Base-by-base conservation (phyloP, 2,329 filamentous ascomycete species). In the Graphilbum sp. region DNA sequence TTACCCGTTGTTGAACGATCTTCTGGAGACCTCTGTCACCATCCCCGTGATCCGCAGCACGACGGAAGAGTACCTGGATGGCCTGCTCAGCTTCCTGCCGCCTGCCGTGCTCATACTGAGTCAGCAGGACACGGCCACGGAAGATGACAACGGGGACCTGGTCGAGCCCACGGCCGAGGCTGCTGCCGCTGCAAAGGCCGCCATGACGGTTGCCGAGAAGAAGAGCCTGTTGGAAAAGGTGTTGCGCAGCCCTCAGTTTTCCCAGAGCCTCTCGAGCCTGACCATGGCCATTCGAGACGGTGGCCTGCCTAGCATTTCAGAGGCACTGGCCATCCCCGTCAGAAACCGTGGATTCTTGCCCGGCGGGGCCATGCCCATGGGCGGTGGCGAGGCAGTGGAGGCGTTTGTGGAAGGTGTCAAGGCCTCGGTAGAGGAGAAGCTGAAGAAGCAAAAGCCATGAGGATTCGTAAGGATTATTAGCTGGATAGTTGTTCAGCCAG, bases 341-440 rank as follows among this genome's bases (percentile, higher is more conserved):
- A 71, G 79, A 51, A 85, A 94, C 53, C 80, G 80, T n/a, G 88
- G 88, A 4, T 80, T 82, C 45, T 69, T 93, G 51, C 69, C 69
- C 44, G 76, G 81, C 39, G 79, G 83, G 6, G 73, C 36, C 77
- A 45, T 95, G 63, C 87, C 88, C 2, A 59, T 95, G 34, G 88
- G 87, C 32, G 87, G 87, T 37, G 83, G 81, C 6, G 79, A 90
- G 49, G 88, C 88, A 12, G 77, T 98, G 2, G 79, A 92, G 61
- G 83, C 82, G 4, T 98, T 98, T 58, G 69, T 98, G 18, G 74
- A 92, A 40, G 90, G 88, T 3, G 77, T 95, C 35, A 90, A 81
- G 67, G 79, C 73, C 60, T 77, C 74, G 6, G 79, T 86, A 1
- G 69, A 82, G 59, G 70, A 79, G 41, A 58, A 67, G 43, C 41